Evolutionary conservation across 495 filamentous ascomycete genomes (phyloP).

Genomic region (Cercophora scortea): DNA sequence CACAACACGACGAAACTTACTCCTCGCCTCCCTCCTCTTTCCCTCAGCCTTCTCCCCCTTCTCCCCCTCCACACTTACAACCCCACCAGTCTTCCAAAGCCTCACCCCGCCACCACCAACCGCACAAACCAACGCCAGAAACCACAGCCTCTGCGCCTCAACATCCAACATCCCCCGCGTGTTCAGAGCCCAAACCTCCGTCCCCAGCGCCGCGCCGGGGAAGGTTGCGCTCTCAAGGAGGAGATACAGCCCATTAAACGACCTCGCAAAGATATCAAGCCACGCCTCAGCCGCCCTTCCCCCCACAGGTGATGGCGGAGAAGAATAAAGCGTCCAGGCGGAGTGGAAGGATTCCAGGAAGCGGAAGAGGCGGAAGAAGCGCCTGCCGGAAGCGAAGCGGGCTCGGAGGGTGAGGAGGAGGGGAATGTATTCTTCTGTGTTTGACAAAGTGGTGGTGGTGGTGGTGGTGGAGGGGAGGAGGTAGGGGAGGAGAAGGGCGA

Average conservation of each 20-base stretch:
- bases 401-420: slow-evolving; percentile 17
- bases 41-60: slow-evolving; percentile 3
- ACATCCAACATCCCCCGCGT: slow-evolving; percentile 18
- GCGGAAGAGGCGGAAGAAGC: slow-evolving; percentile 55
- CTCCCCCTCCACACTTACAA: neutral
- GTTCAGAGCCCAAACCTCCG: slow-evolving; percentile 31
- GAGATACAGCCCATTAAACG: slow-evolving; percentile 41
- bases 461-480: neutral
- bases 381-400: slow-evolving; percentile 35
- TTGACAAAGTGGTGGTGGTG: neutral
- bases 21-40: neutral
- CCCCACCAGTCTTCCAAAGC: slow-evolving; percentile 15
- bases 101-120: slow-evolving; percentile 12
- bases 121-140: slow-evolving; percentile 43
- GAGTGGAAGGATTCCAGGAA: slow-evolving; percentile 53
- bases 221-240: slow-evolving; percentile 37
- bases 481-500: neutral
- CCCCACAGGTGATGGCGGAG: neutral
- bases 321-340: slow-evolving; percentile 27
- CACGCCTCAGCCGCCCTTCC: slow-evolving; percentile 8
- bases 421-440: neutral
- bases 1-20: slow-evolving; percentile 7
- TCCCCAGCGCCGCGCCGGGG: slow-evolving; percentile 35
- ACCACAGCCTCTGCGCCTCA: slow-evolving; percentile 62
- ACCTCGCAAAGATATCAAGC: slow-evolving; percentile 29